phyloP scores from a whole-genome alignment of 2,329 filamentous ascomycete genomes.

The Talaromyces marneffei region DNA sequence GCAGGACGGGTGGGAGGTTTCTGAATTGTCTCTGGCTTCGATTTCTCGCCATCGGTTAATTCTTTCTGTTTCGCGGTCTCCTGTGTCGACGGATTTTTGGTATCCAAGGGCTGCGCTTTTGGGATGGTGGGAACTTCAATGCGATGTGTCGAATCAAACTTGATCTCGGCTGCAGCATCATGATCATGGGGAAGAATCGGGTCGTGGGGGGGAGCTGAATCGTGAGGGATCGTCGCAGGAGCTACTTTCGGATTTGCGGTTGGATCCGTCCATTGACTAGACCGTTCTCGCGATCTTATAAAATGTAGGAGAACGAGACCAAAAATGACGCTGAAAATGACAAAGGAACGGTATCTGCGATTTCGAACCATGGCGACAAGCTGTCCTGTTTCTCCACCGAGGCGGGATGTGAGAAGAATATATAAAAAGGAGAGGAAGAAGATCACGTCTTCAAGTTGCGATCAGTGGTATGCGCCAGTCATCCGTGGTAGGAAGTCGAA shows the following conservation, averaged over 20 bases:
- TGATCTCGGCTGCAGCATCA: background rate
- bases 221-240: background rate
- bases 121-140: slow-evolving; percentile 7
- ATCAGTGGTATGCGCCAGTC: slow-evolving; percentile 6
- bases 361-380: slow-evolving; percentile 37
- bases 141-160: background rate
- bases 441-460: background rate
- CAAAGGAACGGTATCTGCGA: slow-evolving; percentile 45
- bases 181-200: background rate
- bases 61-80: slow-evolving; percentile 3
- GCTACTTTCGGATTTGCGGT: slow-evolving; percentile 17
- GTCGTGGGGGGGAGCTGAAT: background rate
- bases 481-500: background rate
- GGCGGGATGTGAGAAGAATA: background rate
- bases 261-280: slow-evolving; percentile 13
- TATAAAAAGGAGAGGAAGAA: slow-evolving; percentile 7
- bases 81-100: background rate
- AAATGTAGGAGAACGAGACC: slow-evolving; percentile 49
- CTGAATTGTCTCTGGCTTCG: background rate
- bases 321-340: slow-evolving; percentile 41
- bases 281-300: slow-evolving; percentile 40
- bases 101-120: background rate
- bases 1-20: slow-evolving; percentile 6
- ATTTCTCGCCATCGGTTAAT: background rate
- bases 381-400: background rate